Percentiles rank a stretch among this genome's conserved stretches.
Conservation (phyloP, 768 basidiomycete genomes). For the Phlegmacium glaucopus region DNA sequence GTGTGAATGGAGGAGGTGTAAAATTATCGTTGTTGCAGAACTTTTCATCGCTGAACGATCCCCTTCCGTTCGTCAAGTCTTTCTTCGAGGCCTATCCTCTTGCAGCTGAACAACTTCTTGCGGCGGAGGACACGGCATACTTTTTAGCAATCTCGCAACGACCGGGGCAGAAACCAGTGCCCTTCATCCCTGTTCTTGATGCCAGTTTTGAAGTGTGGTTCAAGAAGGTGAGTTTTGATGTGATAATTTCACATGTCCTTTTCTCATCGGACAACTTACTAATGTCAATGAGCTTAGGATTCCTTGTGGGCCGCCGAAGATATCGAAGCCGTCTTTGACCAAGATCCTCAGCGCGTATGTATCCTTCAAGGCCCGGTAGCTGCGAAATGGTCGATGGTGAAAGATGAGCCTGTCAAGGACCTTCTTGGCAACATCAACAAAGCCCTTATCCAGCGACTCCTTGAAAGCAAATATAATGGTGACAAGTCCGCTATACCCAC, state of each 20-base stretch:
- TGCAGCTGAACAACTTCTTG: slow-evolving; percentile 82
- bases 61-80: slow-evolving; percentile 65
- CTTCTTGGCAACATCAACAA: slow-evolving; percentile 86
- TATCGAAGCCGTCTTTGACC: slow-evolving; percentile 97
- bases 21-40: slow-evolving; percentile 86
- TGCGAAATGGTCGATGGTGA: slow-evolving; percentile 78
- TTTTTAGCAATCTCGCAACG: slow-evolving; percentile 96
- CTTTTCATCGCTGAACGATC: slow-evolving; percentile 82
- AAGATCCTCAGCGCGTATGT: slow-evolving; percentile 97
- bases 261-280: slow-evolving; percentile 8
- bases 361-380: slow-evolving; percentile 98
- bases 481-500: slow-evolving; percentile 74
- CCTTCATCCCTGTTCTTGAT: slow-evolving; percentile 96
- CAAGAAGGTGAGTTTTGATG: slow-evolving; percentile 75
- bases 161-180: slow-evolving; percentile 96
- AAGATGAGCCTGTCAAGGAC: slow-evolving; percentile 93
- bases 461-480: slow-evolving; percentile 73
- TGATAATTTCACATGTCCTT: slow-evolving; percentile 5
- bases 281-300: slow-evolving; percentile 49
- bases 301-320: slow-evolving; percentile 98
- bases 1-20: slow-evolving; percentile 68
- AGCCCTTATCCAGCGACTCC: slow-evolving; percentile 71
- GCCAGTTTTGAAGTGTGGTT: slow-evolving; percentile 97
- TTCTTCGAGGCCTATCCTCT: slow-evolving; percentile 88
- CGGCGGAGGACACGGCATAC: slow-evolving; percentile 90